Conservation (phyloP, 116 monocot genomes). For the Cymodocea nodosa region DNA sequence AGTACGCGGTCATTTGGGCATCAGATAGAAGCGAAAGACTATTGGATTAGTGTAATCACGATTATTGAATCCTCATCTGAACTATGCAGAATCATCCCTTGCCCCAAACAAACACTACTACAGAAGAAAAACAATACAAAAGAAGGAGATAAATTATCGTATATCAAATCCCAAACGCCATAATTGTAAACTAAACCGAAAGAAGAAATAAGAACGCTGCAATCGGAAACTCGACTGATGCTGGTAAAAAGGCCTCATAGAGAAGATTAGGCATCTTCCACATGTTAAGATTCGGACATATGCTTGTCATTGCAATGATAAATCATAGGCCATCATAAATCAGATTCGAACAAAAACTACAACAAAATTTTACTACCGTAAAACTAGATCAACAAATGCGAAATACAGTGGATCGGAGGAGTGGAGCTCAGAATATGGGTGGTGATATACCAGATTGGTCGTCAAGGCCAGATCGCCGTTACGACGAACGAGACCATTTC, state of each 20-base stretch:
- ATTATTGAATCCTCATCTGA: constrained; percentile 9
- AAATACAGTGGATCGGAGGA: background rate
- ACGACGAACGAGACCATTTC: constrained; percentile 83
- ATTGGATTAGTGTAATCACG: constrained; percentile 29
- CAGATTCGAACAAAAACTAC: background rate
- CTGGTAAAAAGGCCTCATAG: constrained; percentile 34
- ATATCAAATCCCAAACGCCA: background rate
- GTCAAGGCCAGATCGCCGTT: constrained; percentile 66
- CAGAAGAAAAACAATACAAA: constrained; percentile 13
- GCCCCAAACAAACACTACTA: background rate
- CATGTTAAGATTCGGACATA: constrained; percentile 55
- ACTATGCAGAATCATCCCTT: constrained; percentile 5
- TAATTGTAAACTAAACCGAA: background rate
- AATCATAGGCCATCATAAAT: constrained; percentile 41
- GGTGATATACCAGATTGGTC: constrained; percentile 95
- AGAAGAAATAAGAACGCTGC: background rate
- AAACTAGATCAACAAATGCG: background rate
- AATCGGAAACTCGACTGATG: background rate
- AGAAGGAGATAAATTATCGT: background rate
- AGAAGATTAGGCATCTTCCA: constrained; percentile 55
- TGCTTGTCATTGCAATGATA: constrained; percentile 44
- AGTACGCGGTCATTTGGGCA: constrained; percentile 5
- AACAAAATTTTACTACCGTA: background rate
- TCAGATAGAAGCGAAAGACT: constrained; percentile 84
- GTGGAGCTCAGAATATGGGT: constrained; percentile 78